Percentiles rank a stretch among this genome's conserved stretches.
These are phyloP conservation scores for Euphorbia peplus DNA, from an alignment of 345 rosid species.

Conservation along the genomic window DNA sequence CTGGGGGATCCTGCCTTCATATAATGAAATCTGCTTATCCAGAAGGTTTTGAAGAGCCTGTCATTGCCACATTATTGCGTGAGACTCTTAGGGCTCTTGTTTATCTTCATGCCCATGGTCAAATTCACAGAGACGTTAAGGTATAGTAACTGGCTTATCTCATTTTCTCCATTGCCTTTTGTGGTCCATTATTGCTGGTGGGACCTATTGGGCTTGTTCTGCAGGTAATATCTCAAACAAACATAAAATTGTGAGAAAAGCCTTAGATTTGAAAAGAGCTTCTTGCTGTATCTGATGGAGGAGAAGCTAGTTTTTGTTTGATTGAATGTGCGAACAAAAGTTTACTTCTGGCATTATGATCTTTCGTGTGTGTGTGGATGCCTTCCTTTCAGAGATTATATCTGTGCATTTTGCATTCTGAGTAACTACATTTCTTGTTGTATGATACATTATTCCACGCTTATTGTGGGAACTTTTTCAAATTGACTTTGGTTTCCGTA, in stretches of 20 bases:
- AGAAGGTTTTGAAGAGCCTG: conserved; percentile 97
- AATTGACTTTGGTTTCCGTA: background rate
- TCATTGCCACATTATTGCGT: conserved; percentile 76
- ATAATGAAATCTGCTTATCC: conserved; percentile 75
- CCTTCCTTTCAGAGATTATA: background rate
- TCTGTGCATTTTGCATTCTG: conserved; percentile 1
- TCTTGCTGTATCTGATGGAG: background rate
- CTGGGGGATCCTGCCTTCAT: conserved; percentile 96
- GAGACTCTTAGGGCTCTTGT: conserved; percentile 95
- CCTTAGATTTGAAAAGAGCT: background rate
- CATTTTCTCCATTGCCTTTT: background rate
- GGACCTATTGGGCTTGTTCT: background rate
- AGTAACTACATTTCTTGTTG: background rate
- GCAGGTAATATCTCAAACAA: background rate
- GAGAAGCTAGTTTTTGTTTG: background rate
- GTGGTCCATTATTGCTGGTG: background rate
- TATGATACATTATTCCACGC: background rate
- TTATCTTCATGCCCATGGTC: conserved; percentile 90
- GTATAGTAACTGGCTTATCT: conserved; percentile 28
- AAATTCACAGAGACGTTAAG: conserved; percentile 99
- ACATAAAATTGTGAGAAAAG: background rate
- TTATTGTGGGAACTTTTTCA: conserved; percentile 5
- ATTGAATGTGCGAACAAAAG: background rate
- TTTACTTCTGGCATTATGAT: background rate
- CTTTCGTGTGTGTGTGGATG: background rate